Percentiles rank a stretch among this genome's conserved stretches.
phyloP scores from a whole-genome alignment of 768 basidiomycete genomes.

The Paxillus ammoniavirescens region DNA sequence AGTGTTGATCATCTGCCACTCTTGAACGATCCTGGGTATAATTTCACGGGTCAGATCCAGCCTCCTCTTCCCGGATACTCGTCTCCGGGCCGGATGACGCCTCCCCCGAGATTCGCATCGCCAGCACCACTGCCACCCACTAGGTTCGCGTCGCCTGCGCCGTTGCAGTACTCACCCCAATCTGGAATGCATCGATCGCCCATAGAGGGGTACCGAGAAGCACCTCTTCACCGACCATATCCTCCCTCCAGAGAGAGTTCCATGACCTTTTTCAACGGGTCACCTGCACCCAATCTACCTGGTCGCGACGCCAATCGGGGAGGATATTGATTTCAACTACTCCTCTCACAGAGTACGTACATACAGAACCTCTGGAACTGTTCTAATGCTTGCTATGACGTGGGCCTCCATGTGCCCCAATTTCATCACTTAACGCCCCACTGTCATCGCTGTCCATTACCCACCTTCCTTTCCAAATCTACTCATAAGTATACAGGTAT shows the following conservation, averaged over 20 bases:
- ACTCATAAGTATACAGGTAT: constrained; percentile 4
- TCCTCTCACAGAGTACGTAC: background rate
- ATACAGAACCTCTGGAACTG: background rate
- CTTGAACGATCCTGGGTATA: constrained; percentile 35
- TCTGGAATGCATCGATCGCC: constrained; percentile 23
- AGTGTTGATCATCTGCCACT: constrained; percentile 57
- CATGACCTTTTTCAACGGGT: constrained; percentile 13
- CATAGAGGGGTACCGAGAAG: constrained; percentile 48
- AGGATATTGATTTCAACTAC: constrained; percentile 6
- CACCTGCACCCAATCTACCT: constrained; percentile 25
- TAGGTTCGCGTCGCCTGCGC: constrained; percentile 38
- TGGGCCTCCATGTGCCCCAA: background rate
- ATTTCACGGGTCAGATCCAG: constrained; percentile 11
- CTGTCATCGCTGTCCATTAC: constrained; percentile 12
- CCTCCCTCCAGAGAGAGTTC: constrained; percentile 21
- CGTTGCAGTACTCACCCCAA: constrained; percentile 39
- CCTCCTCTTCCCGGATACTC: constrained; percentile 25
- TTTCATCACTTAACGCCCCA: constrained; percentile 1
- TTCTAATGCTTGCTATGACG: constrained; percentile 19
- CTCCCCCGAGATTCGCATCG: constrained; percentile 31
- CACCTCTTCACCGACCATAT: constrained; percentile 61
- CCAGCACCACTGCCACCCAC: constrained; percentile 26
- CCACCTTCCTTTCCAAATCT: constrained; percentile 8
- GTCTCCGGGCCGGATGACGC: constrained; percentile 16
- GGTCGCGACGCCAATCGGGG: constrained; percentile 33